A percentile compares a stretch with the other conserved stretches of the same genome.
phyloP scores from a whole-genome alignment of 495 filamentous ascomycete genomes.

The Xylaria bambusicola region DNA sequence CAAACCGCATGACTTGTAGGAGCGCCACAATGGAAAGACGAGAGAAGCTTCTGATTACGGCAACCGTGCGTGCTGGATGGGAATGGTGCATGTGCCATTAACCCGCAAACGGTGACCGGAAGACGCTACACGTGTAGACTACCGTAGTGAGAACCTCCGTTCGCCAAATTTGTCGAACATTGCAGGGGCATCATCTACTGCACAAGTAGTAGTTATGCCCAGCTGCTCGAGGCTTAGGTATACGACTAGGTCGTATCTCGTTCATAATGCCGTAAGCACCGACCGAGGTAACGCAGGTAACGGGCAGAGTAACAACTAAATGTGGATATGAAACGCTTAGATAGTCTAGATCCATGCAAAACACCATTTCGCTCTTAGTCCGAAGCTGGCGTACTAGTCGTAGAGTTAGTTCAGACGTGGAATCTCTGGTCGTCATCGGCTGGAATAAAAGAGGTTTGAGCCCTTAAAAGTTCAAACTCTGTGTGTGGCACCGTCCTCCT shows the following conservation, averaged over 20 bases:
- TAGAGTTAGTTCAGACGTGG: background rate
- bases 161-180: background rate
- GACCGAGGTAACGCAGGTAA: conserved; percentile 1
- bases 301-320: background rate
- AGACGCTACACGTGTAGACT: background rate
- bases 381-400: background rate
- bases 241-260: too few relatives aligned
- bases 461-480: background rate
- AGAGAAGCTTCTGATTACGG: too few relatives aligned
- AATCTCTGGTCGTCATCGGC: background rate
- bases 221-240: too few relatives aligned
- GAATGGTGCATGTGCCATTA: background rate
- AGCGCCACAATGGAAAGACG: too few relatives aligned
- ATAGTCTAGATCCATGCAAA: too few relatives aligned
- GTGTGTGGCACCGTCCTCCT: background rate
- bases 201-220: background rate
- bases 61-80: too few relatives aligned
- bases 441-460: background rate
- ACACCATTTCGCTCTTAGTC: background rate
- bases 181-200: background rate
- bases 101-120: background rate
- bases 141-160: background rate
- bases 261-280: too few relatives aligned
- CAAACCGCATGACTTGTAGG: too few relatives aligned
- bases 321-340: background rate